Evolutionary conservation across 108 stramenopile species (phyloP).

Genomic region (Cyclotella atomus): DNA sequence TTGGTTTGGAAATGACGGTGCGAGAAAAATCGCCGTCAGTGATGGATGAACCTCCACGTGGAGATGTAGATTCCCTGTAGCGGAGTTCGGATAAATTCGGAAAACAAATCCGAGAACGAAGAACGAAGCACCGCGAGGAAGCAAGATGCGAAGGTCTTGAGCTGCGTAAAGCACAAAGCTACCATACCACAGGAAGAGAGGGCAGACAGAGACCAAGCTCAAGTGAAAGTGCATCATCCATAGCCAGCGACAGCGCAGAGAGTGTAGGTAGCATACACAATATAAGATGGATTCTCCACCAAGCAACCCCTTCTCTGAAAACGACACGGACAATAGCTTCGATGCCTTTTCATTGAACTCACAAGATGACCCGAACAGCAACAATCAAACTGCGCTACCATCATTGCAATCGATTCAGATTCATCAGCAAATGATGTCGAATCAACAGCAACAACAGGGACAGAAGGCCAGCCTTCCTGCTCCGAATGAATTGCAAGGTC

Average conservation of each 20-base stretch:
- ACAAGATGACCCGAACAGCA: background rate
- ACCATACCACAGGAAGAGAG: too few species aligned
- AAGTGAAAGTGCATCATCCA: too few species aligned
- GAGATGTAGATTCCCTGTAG: too few species aligned
- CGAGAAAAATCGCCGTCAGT: background rate
- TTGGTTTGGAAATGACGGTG: background rate
- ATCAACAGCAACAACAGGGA: slow-evolving; percentile 1
- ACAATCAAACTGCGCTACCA: background rate
- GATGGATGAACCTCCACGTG: background rate
- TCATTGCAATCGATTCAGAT: slow-evolving; percentile 25
- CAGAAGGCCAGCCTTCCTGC: slow-evolving; percentile 20
- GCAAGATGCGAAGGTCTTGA: too few species aligned
- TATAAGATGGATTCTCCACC: slow-evolving; percentile 15
- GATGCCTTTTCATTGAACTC: slow-evolving; percentile 24
- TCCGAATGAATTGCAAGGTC: slow-evolving; percentile 35
- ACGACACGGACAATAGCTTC: slow-evolving; percentile 1
- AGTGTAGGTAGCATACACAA: slow-evolving; percentile 3
- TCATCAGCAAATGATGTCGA: slow-evolving; percentile 18
- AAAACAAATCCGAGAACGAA: too few species aligned
- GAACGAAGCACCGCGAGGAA: too few species aligned
- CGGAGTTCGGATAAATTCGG: too few species aligned
- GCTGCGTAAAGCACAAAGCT: too few species aligned
- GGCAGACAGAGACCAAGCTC: background rate
- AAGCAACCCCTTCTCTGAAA: slow-evolving; percentile 19
- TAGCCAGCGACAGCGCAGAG: too few species aligned